Base-by-base conservation (phyloP, 805 yeast species). In the Wickerhamiella australiensis region DNA sequence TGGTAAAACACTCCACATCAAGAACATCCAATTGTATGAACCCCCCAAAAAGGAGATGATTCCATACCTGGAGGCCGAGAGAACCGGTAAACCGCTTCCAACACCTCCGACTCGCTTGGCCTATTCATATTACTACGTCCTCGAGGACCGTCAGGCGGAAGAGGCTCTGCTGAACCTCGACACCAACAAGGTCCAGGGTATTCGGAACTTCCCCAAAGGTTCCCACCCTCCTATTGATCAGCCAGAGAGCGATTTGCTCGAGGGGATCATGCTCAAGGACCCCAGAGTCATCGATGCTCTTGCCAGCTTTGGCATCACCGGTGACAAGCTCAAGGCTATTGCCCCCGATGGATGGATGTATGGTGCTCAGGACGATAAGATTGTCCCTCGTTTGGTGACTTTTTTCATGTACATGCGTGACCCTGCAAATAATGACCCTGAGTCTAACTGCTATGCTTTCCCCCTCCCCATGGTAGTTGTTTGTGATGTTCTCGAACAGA, bases 201-300 rank as follows among this genome's bases (percentile, higher is more conserved):
- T 73, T 61, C 70, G 67, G 52, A 65, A 66, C 50, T 69, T 78
- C 53, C 78, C 82, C 37, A 71, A 74, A 59, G 86, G 85, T 46
- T 72, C 72, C 49, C 74, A 77, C 54, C 90, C 87, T 53, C 92
- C 94, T 17, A 62, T 80, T 51, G 74, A 82, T 59, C 81, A 81
- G 38, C 84, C 76, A 35, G 60, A 58, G 50, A 47, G 51, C 26
- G 53, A 49, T 15, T 23, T 17, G 3, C 15, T 53, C 5, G 58
- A 53, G 47, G 43, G 17, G 20, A 27, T 50, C 37, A 52, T 58
- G 54, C 42, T 54, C 53, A 77, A 82, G 65, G 96, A 92, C 66
- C 96, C 97, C n/a, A 96, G 88, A 69, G 83, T 90, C 51, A 85
- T 82, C 50, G 74, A 79, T 46, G 87, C 90, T 54, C 73, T 92